A percentile compares a stretch with the other conserved stretches of the same genome.
Evolutionary conservation across 441 rosid genomes (phyloP).

Genomic region (Cnidoscolus chayamansa): DNA sequence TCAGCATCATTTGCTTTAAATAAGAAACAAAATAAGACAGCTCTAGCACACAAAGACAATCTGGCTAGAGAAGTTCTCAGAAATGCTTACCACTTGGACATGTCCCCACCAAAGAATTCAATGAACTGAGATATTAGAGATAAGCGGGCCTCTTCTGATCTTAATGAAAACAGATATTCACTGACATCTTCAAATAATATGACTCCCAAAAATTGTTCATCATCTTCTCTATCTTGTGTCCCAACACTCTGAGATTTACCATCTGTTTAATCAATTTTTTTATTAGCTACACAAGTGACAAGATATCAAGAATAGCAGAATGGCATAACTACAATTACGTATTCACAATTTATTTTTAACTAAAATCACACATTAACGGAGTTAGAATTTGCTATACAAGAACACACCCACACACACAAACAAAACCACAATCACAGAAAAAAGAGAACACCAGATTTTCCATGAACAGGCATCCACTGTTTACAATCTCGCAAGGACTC

Average conservation of each 20-base stretch:
- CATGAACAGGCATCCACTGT: slow-evolving; percentile 87
- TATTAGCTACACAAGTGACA: slow-evolving; percentile 5
- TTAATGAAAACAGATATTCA: slow-evolving; percentile 72
- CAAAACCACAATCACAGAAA: slow-evolving; percentile 12
- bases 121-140: slow-evolving; percentile 69
- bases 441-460: slow-evolving; percentile 48
- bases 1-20: background rate
- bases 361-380: background rate
- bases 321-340: background rate
- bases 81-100: slow-evolving; percentile 52
- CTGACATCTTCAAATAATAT: slow-evolving; percentile 77
- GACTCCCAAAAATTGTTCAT: slow-evolving; percentile 63
- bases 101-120: slow-evolving; percentile 79
- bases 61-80: background rate
- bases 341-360: background rate
- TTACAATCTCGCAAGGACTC: slow-evolving; percentile 67
- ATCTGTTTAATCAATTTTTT: slow-evolving; percentile 30
- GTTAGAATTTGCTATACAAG: background rate
- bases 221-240: slow-evolving; percentile 47
- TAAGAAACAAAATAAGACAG: background rate
- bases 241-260: slow-evolving; percentile 36
- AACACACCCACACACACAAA: too few relatives aligned
- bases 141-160: slow-evolving; percentile 65
- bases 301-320: background rate
- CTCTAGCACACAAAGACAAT: background rate